A percentile compares a stretch with the other conserved stretches of the same genome.
Conservation (phyloP, 2,329 filamentous ascomycete genomes). For the Elsinoe fawcettii region DNA sequence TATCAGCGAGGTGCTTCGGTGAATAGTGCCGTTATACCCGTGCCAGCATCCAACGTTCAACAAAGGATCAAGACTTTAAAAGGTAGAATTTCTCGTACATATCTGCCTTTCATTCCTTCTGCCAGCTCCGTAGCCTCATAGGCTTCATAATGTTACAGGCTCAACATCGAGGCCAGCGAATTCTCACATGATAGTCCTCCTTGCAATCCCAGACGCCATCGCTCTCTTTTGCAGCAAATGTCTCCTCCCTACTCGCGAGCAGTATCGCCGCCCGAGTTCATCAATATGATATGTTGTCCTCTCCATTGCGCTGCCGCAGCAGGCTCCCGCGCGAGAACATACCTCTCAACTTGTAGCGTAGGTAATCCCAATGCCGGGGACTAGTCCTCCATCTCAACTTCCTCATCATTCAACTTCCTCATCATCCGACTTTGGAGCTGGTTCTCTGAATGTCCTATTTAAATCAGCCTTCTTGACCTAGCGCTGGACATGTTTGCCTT, state of each 20-base stretch:
- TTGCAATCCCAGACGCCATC: not conserved
- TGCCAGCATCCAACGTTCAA: not conserved
- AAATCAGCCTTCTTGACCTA: not conserved
- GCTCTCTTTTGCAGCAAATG: not conserved
- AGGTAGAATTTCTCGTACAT: not conserved
- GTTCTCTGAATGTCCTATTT: constrained; percentile 15
- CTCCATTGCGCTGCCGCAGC: too few species aligned
- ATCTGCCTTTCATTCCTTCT: not conserved
- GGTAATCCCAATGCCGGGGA: not conserved
- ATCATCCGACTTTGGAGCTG: not conserved
- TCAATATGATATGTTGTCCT: too few species aligned
- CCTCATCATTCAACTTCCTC: not conserved
- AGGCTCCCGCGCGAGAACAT: too few species aligned
- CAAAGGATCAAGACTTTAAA: constrained; percentile 6
- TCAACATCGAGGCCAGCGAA: not conserved
- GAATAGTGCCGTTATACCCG: constrained; percentile 14
- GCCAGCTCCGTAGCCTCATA: not conserved
- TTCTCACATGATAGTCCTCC: not conserved
- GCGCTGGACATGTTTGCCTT: not conserved
- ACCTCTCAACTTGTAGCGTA: too few species aligned
- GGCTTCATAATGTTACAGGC: not conserved
- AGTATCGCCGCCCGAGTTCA: too few species aligned
- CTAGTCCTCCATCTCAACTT: not conserved
- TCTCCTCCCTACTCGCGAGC: too few species aligned
- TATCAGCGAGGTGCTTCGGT: not conserved